phyloP scores from a whole-genome alignment of 108 stramenopile genomes.

The Skeletonema grethae region DNA sequence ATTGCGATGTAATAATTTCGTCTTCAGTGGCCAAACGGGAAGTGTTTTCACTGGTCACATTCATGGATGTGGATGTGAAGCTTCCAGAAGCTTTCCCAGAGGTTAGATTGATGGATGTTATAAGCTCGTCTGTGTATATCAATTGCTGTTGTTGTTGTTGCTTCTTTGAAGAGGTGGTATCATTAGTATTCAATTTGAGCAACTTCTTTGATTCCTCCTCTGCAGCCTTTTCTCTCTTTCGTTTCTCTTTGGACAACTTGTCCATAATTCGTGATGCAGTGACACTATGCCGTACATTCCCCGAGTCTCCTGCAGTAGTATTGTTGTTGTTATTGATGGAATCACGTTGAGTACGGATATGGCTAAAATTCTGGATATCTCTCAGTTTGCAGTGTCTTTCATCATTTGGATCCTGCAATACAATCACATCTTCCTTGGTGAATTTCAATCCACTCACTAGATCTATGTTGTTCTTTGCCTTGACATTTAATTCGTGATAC shows the following conservation, averaged over 20 bases:
- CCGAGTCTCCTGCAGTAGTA: background rate
- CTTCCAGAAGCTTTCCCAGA: slow-evolving; percentile 75
- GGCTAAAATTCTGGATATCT: slow-evolving; percentile 79
- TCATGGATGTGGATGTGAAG: slow-evolving; percentile 73
- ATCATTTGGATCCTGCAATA: slow-evolving; percentile 80
- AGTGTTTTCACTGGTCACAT: slow-evolving; percentile 53
- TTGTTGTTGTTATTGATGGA: background rate
- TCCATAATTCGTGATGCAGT: slow-evolving; percentile 87
- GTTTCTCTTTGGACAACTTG: slow-evolving; percentile 60
- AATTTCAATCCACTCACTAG: slow-evolving; percentile 76
- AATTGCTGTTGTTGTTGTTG: slow-evolving; percentile 35
- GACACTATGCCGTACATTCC: slow-evolving; percentile 63
- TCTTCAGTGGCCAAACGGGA: slow-evolving; percentile 82
- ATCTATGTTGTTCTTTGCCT: slow-evolving; percentile 75
- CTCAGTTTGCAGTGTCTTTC: slow-evolving; percentile 47
- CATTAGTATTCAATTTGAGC: slow-evolving; percentile 12
- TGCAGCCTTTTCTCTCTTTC: slow-evolving; percentile 41
- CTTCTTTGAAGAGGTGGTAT: slow-evolving; percentile 21
- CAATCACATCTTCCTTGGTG: slow-evolving; percentile 68
- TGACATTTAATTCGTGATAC: slow-evolving; percentile 83
- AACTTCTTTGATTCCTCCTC: slow-evolving; percentile 38
- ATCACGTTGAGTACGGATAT: slow-evolving; percentile 60
- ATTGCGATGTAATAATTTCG: slow-evolving; percentile 85
- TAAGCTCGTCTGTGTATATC: slow-evolving; percentile 67
- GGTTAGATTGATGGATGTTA: slow-evolving; percentile 62